Evolutionary conservation across 1,284 basidiomycete genomes (phyloP).

Genomic region (Trametes hirsuta): DNA sequence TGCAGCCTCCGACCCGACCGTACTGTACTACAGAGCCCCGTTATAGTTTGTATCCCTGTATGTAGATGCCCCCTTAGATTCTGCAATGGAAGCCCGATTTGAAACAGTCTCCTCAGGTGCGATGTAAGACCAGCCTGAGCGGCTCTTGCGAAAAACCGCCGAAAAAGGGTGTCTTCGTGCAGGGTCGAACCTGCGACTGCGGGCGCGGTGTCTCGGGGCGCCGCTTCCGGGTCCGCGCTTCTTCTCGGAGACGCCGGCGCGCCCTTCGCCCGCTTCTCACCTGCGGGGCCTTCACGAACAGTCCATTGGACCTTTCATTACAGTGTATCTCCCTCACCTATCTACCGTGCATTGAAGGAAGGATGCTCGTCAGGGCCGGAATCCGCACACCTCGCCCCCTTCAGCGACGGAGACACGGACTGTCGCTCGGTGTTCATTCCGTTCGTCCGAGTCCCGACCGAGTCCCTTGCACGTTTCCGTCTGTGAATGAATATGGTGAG

Average conservation of each 20-base stretch:
- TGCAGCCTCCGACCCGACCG: background rate
- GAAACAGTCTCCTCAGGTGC: background rate
- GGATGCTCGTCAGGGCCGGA: background rate
- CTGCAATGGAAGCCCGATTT: slow-evolving; percentile 4
- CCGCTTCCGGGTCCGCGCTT: background rate
- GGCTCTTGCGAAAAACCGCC: background rate
- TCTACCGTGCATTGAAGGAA: background rate
- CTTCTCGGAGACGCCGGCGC: background rate
- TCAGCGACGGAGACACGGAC: background rate
- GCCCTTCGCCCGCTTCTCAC: background rate
- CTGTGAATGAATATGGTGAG: too few species aligned
- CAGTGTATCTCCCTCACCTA: background rate
- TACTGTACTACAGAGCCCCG: slow-evolving; percentile 11
- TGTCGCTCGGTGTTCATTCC: too few species aligned
- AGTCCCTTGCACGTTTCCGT: too few species aligned
- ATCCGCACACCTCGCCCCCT: background rate
- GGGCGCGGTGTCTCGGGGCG: too few species aligned
- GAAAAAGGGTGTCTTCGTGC: slow-evolving; percentile 1
- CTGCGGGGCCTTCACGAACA: background rate
- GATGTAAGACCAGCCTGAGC: background rate
- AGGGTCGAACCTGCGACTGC: background rate
- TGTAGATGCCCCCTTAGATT: slow-evolving; percentile 9
- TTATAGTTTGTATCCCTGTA: slow-evolving; percentile 14
- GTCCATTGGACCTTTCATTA: background rate
- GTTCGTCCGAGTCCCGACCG: too few species aligned